phyloP scores from a whole-genome alignment of 1,284 basidiomycete species.

The Coniophora puteana region DNA sequence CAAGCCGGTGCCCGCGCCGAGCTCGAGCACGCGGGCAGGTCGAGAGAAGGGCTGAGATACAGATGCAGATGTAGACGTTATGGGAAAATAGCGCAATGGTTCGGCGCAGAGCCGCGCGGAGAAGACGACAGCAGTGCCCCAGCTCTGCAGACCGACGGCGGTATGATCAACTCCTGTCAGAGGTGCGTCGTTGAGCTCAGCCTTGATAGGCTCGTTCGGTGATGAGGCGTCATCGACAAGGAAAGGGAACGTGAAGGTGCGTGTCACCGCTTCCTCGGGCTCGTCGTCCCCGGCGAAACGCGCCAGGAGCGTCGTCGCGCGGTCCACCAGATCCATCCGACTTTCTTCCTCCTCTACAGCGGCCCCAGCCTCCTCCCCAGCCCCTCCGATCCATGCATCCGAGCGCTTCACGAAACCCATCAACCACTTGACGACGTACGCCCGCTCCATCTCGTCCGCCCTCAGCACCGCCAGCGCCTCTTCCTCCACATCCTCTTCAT shows the following conservation, averaged over 20 bases:
- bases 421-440: conserved; percentile 53
- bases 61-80: too few species aligned
- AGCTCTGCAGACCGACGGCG: conserved; percentile 84
- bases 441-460: conserved; percentile 48
- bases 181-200: conserved; percentile 78
- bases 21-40: conserved; percentile 62
- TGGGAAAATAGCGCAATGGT: conserved; percentile 46
- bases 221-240: conserved; percentile 1
- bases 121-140: conserved; percentile 80
- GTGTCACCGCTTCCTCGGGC: conserved; percentile 41
- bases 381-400: conserved; percentile 41
- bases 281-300: conserved; percentile 41
- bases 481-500: conserved; percentile 14
- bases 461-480: conserved; percentile 36
- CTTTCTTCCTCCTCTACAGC: conserved; percentile 30
- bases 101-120: conserved; percentile 63
- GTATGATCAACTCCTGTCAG: conserved; percentile 71
- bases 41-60: too few species aligned
- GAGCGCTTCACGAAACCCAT: conserved; percentile 61
- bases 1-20: conserved; percentile 86
- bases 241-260: conserved; percentile 49
- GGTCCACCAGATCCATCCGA: conserved; percentile 29
- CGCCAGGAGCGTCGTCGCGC: conserved; percentile 57
- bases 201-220: conserved; percentile 27
- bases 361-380: conserved; percentile 24